These are phyloP conservation scores for Erigeron canadensis DNA, from an alignment of 129 eudicot species.

Conservation along the genomic window DNA sequence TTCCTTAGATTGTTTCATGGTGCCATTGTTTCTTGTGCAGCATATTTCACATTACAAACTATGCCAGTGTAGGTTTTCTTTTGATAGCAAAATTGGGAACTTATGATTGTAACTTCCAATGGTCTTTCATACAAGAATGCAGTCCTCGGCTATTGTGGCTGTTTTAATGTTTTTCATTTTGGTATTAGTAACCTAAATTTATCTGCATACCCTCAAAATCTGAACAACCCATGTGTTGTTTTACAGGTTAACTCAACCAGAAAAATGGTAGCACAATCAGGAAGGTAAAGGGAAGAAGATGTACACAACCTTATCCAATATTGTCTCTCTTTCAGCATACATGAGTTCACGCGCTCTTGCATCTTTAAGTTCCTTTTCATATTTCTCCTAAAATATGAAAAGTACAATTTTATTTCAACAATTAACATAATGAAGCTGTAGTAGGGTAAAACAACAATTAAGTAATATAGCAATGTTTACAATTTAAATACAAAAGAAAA, in stretches of 20 bases:
- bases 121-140: not conserved
- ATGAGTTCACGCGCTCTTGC: conserved; percentile 95
- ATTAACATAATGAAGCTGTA: not conserved
- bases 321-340: conserved; percentile 98
- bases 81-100: not conserved
- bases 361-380: conserved; percentile 88
- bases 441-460: not conserved
- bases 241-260: not conserved
- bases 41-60: not conserved
- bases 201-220: not conserved
- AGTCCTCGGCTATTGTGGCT: too few species aligned
- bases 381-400: conserved; percentile 59
- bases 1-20: not conserved
- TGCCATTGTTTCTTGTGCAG: not conserved
- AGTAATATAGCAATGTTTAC: conserved; percentile 9
- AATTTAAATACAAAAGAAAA: not conserved
- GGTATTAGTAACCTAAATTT: not conserved
- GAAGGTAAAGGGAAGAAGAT: not conserved
- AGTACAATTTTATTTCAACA: conserved; percentile 17
- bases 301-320: conserved; percentile 75
- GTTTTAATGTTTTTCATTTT: not conserved
- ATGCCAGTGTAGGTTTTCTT: not conserved
- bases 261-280: not conserved
- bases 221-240: not conserved
- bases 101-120: not conserved